Evolutionary conservation across 2,329 filamentous ascomycete species (phyloP).

Genomic region (Rhinocladiella similis): DNA sequence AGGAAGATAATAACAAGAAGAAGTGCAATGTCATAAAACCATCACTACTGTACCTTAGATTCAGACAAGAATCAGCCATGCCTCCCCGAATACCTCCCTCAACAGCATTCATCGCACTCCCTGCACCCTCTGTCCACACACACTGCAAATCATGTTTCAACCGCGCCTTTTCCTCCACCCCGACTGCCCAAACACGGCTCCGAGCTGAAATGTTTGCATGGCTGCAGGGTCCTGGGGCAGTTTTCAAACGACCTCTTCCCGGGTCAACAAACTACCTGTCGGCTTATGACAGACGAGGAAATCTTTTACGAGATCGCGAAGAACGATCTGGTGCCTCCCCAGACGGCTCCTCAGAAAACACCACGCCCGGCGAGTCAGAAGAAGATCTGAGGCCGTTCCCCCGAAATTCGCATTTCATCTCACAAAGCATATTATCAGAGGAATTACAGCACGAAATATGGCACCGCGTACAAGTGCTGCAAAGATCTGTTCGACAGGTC

Average conservation of each 20-base stretch:
- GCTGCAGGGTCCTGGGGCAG: conserved; percentile 56
- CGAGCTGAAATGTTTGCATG: conserved; percentile 59
- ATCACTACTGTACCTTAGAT: too few relatives aligned
- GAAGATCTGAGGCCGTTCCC: conserved; percentile 65
- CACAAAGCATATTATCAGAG: conserved; percentile 72
- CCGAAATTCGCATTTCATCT: conserved; percentile 68
- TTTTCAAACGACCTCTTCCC: conserved; percentile 49
- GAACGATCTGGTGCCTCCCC: not conserved
- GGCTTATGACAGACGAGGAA: conserved; percentile 54
- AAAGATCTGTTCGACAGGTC: conserved; percentile 71
- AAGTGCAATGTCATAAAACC: too few relatives aligned
- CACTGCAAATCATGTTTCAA: conserved; percentile 30
- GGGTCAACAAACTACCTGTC: conserved; percentile 57
- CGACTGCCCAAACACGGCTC: conserved; percentile 45
- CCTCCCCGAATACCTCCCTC: conserved; percentile 25
- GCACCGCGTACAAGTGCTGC: conserved; percentile 62
- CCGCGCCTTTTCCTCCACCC: conserved; percentile 29
- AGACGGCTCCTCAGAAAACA: conserved; percentile 28
- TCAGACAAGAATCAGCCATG: conserved; percentile 8
- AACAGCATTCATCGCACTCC: conserved; percentile 10
- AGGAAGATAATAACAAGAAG: too few relatives aligned
- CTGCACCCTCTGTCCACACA: conserved; percentile 23
- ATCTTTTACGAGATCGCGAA: conserved; percentile 40
- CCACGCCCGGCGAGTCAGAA: conserved; percentile 14
- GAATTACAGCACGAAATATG: conserved; percentile 73